Base-by-base conservation (phyloP, 2,329 filamentous ascomycete genomes). In the Zelopaecilomyces penicillatus region DNA sequence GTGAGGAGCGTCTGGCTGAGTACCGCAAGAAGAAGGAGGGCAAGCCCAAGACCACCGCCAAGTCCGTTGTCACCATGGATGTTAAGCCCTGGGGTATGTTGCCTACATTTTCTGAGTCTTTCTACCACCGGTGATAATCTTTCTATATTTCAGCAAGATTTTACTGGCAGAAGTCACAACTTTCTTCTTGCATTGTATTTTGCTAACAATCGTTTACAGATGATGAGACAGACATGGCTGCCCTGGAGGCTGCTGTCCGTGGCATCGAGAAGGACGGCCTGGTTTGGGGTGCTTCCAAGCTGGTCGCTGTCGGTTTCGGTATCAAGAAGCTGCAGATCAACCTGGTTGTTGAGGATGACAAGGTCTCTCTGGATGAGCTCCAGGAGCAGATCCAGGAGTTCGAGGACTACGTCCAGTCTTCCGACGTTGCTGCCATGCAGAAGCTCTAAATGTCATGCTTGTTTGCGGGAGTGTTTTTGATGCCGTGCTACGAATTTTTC, bases 311-410 rank as follows among this genome's bases (percentile, higher is more conserved):
- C 60, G 91, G 90, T 63, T 98, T 87, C 78, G 93, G 93, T 78
- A 94, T 98, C 78, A 93, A 87, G 80, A 97, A 97, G 82, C 83
- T 98, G 53, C 91, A 97, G 80, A 95, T 98, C 77, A 97, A 87
- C 83, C 72, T 97, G 58, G 89, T 97, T 59, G 75, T 97, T 54
- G 93, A 97, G 78, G 93, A 98, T 67, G 91, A 97, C 56, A 96
- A 96, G 81, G 69, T 98, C 65, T 90, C 87, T 56, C 68, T 87
- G 54, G 80, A 84, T 58, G 91, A 96, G 52, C 83, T 98, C 57
- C 81, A 95, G 78, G 82, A 87, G 65, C 62, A 86, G 75, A 94
- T 97, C 61, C 52, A 65, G 63, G 87, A 79, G 57, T 79, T 90
- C 60, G 93, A 97, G 76, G 93, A 98, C 67, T 85, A 87, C 68